Evolutionary conservation across 2,329 filamentous ascomycete species (phyloP).

Genomic region (Monilinia fructigena): DNA sequence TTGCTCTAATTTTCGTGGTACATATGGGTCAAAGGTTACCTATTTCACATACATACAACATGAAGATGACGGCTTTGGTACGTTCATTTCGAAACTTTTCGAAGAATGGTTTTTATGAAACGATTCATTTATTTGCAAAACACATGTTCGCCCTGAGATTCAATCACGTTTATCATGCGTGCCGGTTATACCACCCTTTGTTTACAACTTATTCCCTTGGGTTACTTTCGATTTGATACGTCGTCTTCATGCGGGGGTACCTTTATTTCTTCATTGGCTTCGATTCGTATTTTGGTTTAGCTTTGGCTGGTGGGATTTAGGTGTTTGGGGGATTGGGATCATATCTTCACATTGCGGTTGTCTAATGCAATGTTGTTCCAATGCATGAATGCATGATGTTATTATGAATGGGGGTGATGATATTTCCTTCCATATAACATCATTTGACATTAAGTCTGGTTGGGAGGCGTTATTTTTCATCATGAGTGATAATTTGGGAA

Average conservation of each 20-base stretch:
- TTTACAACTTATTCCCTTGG: background rate
- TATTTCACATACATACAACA: conserved; percentile 6
- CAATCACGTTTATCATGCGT: background rate
- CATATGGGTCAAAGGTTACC: background rate
- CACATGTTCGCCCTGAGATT: background rate
- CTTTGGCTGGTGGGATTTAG: background rate
- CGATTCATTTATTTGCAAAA: background rate
- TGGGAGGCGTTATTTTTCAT: background rate
- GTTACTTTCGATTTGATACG: background rate
- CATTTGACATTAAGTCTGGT: background rate
- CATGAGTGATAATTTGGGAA: background rate
- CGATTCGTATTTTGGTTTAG: background rate
- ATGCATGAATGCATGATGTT: conserved; percentile 3
- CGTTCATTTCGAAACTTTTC: background rate
- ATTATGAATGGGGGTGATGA: background rate
- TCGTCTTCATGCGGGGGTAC: background rate
- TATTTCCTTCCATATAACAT: background rate
- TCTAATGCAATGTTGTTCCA: conserved; percentile 4
- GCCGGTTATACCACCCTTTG: background rate
- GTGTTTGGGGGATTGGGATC: background rate
- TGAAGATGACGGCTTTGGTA: background rate
- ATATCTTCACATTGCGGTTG: background rate
- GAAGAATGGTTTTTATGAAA: background rate
- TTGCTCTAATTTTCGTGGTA: conserved; percentile 4
- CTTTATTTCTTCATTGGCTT: background rate